Base-by-base conservation (phyloP, 768 basidiomycete genomes). In the Auricularia sp. region DNA sequence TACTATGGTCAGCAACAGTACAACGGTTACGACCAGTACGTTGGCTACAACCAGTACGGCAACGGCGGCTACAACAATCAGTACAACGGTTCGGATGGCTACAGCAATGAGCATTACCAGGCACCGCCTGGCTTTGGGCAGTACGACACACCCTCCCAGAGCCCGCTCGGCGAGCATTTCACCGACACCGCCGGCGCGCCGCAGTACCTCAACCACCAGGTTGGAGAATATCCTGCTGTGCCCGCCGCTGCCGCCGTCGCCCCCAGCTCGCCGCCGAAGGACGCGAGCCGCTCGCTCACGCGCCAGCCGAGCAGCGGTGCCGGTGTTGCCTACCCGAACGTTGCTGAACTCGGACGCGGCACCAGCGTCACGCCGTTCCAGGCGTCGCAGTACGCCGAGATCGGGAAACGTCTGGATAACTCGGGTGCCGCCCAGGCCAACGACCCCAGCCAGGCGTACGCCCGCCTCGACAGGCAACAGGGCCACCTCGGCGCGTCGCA, bases 321-420 rank as follows among this genome's bases (percentile, higher is more conserved):
- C 56, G 29, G 29, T 33, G 56, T 59, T 7, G 56, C 34, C 4
- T 59, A 59, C 56, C 56, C 56, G 21, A 34, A 59, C 56, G 56
- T 59, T 59, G 21, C 56, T 33, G 54, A 59, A 29, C 56, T 59
- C 29, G 56, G 56, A 6, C 56, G 56, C 29, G 56, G 56, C 56
- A 59, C 85, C 18, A 88, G 87, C 68, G 82, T 89, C 2, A 84
- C 87, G 3, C 88, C 88, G 0, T 88, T 80, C 79, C 89, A 91
- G 70, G 88, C 86, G 47, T 80, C 79, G 0, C 90, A 91, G 71
- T 90, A 90, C 69, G 82, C 79, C 21, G 88, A 87, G 69, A 89
- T 90, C 64, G 63, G 61, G 66, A 18, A 34, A 58, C 35, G 54
- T 43, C 43, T 58, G 36, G 60, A 47, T 36, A 36, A 6, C 53